A percentile compares a stretch with the other conserved stretches of the same genome.
phyloP scores from a whole-genome alignment of 192 early-diverging fungal genomes.

The Coemansia sp. region DNA sequence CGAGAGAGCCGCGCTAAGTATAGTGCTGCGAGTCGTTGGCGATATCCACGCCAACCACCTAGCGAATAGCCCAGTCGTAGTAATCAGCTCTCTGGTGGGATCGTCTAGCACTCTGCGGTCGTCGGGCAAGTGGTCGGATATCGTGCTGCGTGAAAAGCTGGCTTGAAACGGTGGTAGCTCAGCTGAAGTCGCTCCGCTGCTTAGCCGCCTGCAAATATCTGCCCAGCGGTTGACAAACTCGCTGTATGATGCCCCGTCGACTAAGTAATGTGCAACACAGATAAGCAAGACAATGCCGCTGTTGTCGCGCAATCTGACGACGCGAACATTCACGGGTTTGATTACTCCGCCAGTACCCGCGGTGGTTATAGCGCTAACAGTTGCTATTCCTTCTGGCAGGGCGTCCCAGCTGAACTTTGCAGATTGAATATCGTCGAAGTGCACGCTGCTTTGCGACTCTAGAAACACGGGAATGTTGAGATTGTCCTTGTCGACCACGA shows the following conservation, averaged over 20 bases:
- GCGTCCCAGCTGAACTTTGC: slow-evolving; percentile 8
- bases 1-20: background rate
- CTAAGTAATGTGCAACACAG: slow-evolving; percentile 14
- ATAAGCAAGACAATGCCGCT: slow-evolving; percentile 24
- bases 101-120: background rate
- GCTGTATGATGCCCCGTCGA: slow-evolving; percentile 9
- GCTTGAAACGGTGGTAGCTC: background rate
- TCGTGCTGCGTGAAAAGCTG: background rate
- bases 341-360: background rate
- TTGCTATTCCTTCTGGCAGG: background rate
- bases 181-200: background rate
- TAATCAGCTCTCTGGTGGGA: background rate
- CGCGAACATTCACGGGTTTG: slow-evolving; percentile 8
- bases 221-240: slow-evolving; percentile 25
- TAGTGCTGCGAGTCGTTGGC: slow-evolving; percentile 2
- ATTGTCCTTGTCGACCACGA: slow-evolving; percentile 6
- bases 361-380: background rate
- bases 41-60: slow-evolving; percentile 9
- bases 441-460: slow-evolving; percentile 9
- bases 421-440: slow-evolving; percentile 9
- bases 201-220: background rate
- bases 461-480: slow-evolving; percentile 31
- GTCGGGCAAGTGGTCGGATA: background rate
- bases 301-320: slow-evolving; percentile 12
- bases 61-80: background rate